Evolutionary conservation across 2,329 filamentous ascomycete species (phyloP).

Genomic region (Metarhizium anisopliae): DNA sequence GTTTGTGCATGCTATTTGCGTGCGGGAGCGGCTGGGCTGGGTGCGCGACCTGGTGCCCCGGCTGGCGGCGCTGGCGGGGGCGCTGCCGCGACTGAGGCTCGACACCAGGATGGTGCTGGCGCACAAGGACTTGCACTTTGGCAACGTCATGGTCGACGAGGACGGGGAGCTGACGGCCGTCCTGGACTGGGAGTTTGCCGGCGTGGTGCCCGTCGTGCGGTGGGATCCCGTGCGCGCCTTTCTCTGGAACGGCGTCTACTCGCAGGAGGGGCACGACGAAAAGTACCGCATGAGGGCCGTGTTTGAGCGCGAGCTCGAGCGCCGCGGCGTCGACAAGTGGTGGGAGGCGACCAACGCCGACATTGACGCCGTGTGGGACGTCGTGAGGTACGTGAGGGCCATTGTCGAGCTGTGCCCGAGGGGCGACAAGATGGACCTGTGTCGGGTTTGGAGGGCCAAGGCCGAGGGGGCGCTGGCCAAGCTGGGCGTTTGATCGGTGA

Average conservation of each 20-base stretch:
- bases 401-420: conserved; percentile 20
- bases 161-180: conserved; percentile 20
- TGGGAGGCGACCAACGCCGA: conserved; percentile 7
- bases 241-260: conserved; percentile 20
- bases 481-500: conserved; percentile 5
- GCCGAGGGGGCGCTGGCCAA: conserved; percentile 7
- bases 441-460: conserved; percentile 11
- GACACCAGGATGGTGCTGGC: conserved; percentile 15
- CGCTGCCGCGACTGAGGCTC: conserved; percentile 9
- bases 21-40: conserved; percentile 16
- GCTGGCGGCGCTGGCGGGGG: conserved; percentile 15
- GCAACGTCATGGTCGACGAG: conserved; percentile 25
- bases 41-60: conserved; percentile 19
- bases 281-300: conserved; percentile 14
- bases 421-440: conserved; percentile 13
- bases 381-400: conserved; percentile 17
- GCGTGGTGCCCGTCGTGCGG: conserved; percentile 22
- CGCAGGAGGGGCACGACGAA: conserved; percentile 12
- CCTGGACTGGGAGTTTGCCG: conserved; percentile 29
- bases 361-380: conserved; percentile 19
- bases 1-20: conserved; percentile 18
- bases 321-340: conserved; percentile 9
- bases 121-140: conserved; percentile 29
- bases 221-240: conserved; percentile 28
- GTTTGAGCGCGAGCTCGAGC: conserved; percentile 13